These are phyloP conservation scores for Stagonosporopsis chrysanthemi DNA, from an alignment of 2,329 filamentous ascomycete species.

Conservation along the genomic window DNA sequence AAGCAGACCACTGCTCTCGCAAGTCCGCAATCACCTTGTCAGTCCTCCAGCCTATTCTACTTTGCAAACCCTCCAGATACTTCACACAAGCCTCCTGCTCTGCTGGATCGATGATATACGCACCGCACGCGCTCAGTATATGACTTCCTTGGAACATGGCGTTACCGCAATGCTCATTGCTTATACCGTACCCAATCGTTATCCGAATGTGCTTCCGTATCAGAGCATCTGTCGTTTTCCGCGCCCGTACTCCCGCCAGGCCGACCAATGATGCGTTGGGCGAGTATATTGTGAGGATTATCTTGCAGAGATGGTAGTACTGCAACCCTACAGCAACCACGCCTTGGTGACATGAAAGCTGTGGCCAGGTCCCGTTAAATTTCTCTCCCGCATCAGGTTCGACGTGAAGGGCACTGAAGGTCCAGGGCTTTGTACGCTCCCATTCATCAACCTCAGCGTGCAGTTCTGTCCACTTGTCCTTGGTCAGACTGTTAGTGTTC, in stretches of 20 bases:
- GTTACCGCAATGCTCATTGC: conserved; percentile 39
- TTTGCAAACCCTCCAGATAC: conserved; percentile 34
- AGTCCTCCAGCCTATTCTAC: conserved; percentile 38
- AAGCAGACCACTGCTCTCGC: conserved; percentile 33
- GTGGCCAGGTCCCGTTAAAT: conserved; percentile 35
- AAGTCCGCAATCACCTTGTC: conserved; percentile 36
- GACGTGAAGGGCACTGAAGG: conserved; percentile 32
- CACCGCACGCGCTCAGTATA: conserved; percentile 41
- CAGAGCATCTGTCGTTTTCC: conserved; percentile 35
- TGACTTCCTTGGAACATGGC: conserved; percentile 43
- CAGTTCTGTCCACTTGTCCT: conserved; percentile 40
- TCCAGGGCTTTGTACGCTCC: conserved; percentile 43
- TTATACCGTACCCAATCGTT: conserved; percentile 40
- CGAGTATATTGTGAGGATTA: conserved; percentile 40
- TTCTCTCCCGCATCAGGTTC: conserved; percentile 34
- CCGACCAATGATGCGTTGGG: conserved; percentile 39
- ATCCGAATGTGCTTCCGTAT: conserved; percentile 40
- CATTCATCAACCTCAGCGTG: conserved; percentile 43
- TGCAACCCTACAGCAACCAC: conserved; percentile 40
- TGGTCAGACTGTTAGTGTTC: conserved; percentile 26
- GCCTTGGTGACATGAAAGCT: conserved; percentile 32
- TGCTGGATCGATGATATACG: conserved; percentile 34
- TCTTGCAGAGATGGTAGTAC: conserved; percentile 44
- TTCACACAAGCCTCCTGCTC: conserved; percentile 41
- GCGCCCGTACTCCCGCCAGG: conserved; percentile 35